Evolutionary conservation across 2,329 filamentous ascomycete genomes (phyloP), one percentile per base, ranked within the genome.

Genomic region (Shiraia sp.): DNA sequence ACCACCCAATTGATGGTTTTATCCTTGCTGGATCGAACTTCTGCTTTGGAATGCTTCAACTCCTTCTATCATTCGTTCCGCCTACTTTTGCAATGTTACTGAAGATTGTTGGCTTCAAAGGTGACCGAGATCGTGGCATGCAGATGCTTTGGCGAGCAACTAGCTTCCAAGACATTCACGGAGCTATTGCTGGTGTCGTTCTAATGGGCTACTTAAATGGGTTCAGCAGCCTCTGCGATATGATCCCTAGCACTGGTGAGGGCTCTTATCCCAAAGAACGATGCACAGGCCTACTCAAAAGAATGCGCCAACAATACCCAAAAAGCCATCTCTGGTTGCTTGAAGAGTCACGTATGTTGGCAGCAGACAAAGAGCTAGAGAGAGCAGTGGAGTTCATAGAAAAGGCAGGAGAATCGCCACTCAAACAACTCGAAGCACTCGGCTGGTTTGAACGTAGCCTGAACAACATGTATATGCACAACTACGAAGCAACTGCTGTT

Each of bases 1-100:
- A 67, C 3, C 83, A 91, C 45, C 83, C 88, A 0, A 81, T 92
- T 13, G 92, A 97, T 66, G 72, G 86, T 15, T 99, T 96, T 64
- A 85, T 96, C 26, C 90, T 96, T 66, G 91, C 89, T 0, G 92
- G 90, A 8, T 82, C 85, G 4, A 93, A 88, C 63, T 86, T 96
- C 69, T 96, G 90, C 68, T 96, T 91, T 59, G 93, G 93, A 3
- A 79, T 95, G 23, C 73, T 97, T 1, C 79, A 95, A 10, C 77
- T 97, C 1, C 77, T 97, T 39, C 84, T 97, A n/a, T 95, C 90
- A 10, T 87, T 97, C 74, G 84, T 97, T 1, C 95, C 93, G 0
- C 93, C 93, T 0, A 83, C 91, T 0, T 96, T 97, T 68, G 86
- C 82, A n/a, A 87, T 83, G 41, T 79, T 99, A 1, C 77, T 97